Evolutionary conservation across 1,284 basidiomycete species (phyloP).

Genomic region (Sanghuangporus sanghuang): DNA sequence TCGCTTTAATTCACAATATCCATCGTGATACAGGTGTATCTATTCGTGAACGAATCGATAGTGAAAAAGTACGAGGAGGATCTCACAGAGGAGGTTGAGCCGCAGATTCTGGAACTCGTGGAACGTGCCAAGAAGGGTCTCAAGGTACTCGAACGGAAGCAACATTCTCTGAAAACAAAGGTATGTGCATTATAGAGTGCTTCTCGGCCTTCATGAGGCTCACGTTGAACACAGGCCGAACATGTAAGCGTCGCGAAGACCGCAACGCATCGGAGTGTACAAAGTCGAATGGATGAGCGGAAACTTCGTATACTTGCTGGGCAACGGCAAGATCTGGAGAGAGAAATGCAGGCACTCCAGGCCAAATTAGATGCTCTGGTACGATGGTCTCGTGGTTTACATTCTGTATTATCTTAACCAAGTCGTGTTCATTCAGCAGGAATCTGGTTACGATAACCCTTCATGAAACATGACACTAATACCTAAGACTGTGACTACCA

Average conservation of each 20-base stretch:
- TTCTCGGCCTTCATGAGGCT: conserved; percentile 41
- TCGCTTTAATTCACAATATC: neutral
- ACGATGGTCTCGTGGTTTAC: neutral
- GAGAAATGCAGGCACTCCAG: conserved; percentile 49
- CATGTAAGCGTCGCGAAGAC: conserved; percentile 41
- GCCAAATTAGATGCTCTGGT: conserved; percentile 56
- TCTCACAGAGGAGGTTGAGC: conserved; percentile 71
- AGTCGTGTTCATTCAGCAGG: neutral
- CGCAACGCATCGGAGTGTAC: conserved; percentile 29
- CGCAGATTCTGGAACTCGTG: conserved; percentile 68
- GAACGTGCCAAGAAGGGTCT: conserved; percentile 66
- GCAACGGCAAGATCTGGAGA: conserved; percentile 57
- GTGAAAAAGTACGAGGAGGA: conserved; percentile 65
- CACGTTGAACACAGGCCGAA: conserved; percentile 34
- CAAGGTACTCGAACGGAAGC: conserved; percentile 51
- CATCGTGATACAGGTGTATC: conserved; percentile 47
- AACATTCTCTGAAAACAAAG: conserved; percentile 53
- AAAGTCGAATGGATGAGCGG: conserved; percentile 51
- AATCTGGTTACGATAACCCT: conserved; percentile 5
- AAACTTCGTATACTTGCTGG: conserved; percentile 55
- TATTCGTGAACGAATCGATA: conserved; percentile 64
- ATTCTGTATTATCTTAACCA: neutral
- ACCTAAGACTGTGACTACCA: neutral
- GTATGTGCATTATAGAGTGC: conserved; percentile 28
- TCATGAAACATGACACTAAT: neutral